These are phyloP conservation scores for Ustanciosporium gigantosporum DNA, from an alignment of 1,284 basidiomycete genomes.

Conservation along the genomic window DNA sequence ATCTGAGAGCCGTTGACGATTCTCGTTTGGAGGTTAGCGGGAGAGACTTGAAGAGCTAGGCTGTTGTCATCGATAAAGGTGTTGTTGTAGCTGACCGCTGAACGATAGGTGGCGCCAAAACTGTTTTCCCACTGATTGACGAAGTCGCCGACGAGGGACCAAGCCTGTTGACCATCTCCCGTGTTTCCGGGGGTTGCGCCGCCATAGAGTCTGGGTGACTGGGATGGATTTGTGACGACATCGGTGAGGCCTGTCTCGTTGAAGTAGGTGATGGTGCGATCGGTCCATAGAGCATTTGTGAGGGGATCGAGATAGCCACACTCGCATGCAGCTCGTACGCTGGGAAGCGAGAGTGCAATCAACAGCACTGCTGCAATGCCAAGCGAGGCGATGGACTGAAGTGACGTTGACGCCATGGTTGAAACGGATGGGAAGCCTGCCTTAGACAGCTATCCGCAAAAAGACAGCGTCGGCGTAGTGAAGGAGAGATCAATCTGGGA, in stretches of 20 bases:
- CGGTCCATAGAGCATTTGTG: conserved; percentile 50
- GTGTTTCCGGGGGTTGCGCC: conserved; percentile 28
- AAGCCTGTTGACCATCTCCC: conserved; percentile 35
- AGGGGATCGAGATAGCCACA: conserved; percentile 51
- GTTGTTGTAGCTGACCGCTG: conserved; percentile 46
- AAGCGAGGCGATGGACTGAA: no score
- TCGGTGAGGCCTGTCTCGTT: conserved; percentile 44
- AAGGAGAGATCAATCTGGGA: no score
- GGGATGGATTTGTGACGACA: conserved; percentile 30
- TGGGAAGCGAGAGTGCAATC: conserved; percentile 4
- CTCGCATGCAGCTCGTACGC: conserved; percentile 33
- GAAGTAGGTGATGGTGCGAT: conserved; percentile 51
- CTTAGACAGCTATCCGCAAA: no score
- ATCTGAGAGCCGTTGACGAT: conserved; percentile 49
- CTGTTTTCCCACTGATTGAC: conserved; percentile 47
- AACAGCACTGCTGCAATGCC: conserved; percentile 11
- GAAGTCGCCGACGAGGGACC: conserved; percentile 42
- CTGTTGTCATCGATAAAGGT: conserved; percentile 34
- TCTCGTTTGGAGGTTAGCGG: conserved; percentile 24
- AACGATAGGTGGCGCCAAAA: conserved; percentile 43
- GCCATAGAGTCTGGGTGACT: conserved; percentile 40
- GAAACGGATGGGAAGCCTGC: no score
- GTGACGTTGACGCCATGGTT: conserved; percentile 6
- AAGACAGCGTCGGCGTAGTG: no score
- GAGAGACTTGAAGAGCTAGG: conserved; percentile 39